Evolutionary conservation across 202 grass and related monocot species (phyloP).

Genomic region (Schoenoplectus tabernaemontani): DNA sequence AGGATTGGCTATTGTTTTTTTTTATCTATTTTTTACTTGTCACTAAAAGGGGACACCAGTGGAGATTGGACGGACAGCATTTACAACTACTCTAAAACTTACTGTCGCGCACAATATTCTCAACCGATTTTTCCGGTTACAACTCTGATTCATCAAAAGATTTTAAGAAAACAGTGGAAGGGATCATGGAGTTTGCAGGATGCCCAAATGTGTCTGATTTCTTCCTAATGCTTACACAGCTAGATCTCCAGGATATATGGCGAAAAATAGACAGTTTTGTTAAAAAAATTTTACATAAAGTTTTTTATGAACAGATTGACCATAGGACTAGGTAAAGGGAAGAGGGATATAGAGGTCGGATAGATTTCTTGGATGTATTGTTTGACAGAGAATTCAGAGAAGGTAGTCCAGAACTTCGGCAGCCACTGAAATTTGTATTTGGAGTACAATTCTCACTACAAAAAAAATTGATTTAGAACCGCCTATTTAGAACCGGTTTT

Average conservation of each 20-base stretch:
- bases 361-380: conserved; percentile 21
- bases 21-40: background rate
- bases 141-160: conserved; percentile 19
- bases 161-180: conserved; percentile 33
- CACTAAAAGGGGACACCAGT: background rate
- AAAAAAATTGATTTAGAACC: too few relatives aligned
- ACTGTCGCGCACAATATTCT: conserved; percentile 46
- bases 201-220: conserved; percentile 32
- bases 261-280: background rate
- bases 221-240: conserved; percentile 14
- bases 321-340: background rate
- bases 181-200: conserved; percentile 15
- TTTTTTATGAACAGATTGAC: conserved; percentile 29
- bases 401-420: background rate
- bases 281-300: background rate
- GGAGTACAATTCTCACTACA: conserved; percentile 21
- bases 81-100: conserved; percentile 52
- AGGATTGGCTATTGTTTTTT: background rate
- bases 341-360: background rate
- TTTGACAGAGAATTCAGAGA: conserved; percentile 15
- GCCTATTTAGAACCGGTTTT: too few relatives aligned
- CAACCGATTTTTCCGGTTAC: conserved; percentile 25
- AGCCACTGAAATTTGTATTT: conserved; percentile 18
- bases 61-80: conserved; percentile 35
- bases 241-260: conserved; percentile 3